A percentile compares a stretch with the other conserved stretches of the same genome.
These are phyloP conservation scores for Scleroderma bovista DNA, from an alignment of 768 basidiomycete genomes.

Conservation along the genomic window DNA sequence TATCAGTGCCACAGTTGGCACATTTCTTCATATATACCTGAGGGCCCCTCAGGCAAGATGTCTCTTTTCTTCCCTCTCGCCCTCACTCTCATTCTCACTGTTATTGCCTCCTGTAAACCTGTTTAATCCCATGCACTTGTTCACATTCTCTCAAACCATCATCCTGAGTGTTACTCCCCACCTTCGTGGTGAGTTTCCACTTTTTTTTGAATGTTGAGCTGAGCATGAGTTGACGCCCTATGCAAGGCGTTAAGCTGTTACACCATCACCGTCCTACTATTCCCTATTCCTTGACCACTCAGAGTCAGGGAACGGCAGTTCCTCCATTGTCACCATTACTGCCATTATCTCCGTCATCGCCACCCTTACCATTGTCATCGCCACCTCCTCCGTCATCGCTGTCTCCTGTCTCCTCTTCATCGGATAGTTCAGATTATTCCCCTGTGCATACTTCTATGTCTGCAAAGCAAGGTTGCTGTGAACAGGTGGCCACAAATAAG, in stretches of 20 bases:
- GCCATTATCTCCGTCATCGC: background rate
- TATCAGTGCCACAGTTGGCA: too few species aligned
- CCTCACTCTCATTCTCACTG: too few species aligned
- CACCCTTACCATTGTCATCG: background rate
- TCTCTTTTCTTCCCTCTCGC: too few species aligned
- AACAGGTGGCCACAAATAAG: background rate
- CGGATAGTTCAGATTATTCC: background rate
- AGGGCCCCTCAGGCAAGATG: too few species aligned
- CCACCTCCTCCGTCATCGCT: background rate
- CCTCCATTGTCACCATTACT: background rate
- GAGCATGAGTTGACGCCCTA: conserved; percentile 36
- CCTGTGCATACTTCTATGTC: background rate
- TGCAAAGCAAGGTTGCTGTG: background rate
- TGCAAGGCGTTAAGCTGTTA: background rate
- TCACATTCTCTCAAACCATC: background rate
- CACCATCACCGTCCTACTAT: background rate
- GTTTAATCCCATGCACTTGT: background rate
- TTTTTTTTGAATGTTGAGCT: conserved; percentile 48
- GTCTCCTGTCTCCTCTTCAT: background rate
- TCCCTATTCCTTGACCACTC: background rate
- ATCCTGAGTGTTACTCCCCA: background rate
- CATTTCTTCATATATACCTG: too few species aligned
- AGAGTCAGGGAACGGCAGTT: background rate
- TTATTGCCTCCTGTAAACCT: too few species aligned
- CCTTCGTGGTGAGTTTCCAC: conserved; percentile 29